Percentiles rank a stretch among this genome's conserved stretches.
These are phyloP conservation scores for Cytospora paraplurivora DNA, from an alignment of 2,329 filamentous ascomycete species.

Conservation along the genomic window DNA sequence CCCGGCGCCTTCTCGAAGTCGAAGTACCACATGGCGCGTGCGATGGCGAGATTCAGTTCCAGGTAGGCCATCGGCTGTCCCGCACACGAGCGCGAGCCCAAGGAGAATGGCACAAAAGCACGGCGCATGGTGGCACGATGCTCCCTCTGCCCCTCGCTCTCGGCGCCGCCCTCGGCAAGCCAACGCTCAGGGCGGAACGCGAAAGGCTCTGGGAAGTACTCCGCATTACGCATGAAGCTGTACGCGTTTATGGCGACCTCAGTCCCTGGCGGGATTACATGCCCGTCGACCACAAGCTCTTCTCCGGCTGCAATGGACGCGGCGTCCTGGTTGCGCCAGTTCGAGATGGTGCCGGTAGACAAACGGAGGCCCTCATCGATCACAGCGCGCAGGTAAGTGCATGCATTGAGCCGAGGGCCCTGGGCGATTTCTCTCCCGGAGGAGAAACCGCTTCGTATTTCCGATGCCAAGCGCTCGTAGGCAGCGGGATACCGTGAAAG, in stretches of 20 bases:
- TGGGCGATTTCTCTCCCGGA: neutral
- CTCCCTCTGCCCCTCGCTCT: neutral
- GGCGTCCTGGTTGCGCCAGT: conserved; percentile 7
- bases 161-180: conserved; percentile 31
- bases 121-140: conserved; percentile 1
- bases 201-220: conserved; percentile 10
- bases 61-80: conserved; percentile 13
- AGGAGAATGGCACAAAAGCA: conserved; percentile 2
- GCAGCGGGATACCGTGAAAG: neutral
- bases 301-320: conserved; percentile 1
- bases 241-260: conserved; percentile 6
- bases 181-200: conserved; percentile 39
- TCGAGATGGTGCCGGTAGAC: neutral
- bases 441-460: neutral
- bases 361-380: neutral
- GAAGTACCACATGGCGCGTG: conserved; percentile 6
- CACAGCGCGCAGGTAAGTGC: conserved; percentile 6
- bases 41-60: neutral
- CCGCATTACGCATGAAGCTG: conserved; percentile 2
- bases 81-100: neutral
- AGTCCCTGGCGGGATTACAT: neutral
- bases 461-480: conserved; percentile 1
- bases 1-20: conserved; percentile 20
- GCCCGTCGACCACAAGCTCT: conserved; percentile 10
- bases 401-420: neutral